Base-by-base conservation (phyloP, 2,329 filamentous ascomycete genomes). In the Geoglossum cookeanum region DNA sequence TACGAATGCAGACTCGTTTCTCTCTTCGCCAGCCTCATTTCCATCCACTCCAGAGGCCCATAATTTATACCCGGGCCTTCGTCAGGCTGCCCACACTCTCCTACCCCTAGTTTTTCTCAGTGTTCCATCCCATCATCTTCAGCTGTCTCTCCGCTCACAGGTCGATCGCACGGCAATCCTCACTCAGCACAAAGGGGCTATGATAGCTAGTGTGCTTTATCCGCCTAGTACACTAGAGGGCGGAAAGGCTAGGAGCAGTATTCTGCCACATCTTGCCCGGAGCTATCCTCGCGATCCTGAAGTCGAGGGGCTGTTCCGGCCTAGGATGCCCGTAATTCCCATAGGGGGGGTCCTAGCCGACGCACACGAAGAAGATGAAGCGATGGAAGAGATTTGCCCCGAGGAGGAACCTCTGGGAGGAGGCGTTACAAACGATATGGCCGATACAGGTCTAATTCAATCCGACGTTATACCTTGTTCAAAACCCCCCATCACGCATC, bases 141-240 rank as follows among this genome's bases (percentile, higher is more conserved):
- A 84, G n/a, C 79, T 83, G 7, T 79, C 84, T 1, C 66, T 87
- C 22, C 83, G 91, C 56, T 78, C 82, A 9, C 79, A 87, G 54
- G 75, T 95, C 60, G 88, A 96, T 65, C 84, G 86, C 61, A 87
- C 86, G 2, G 85, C 87, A 22, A 84, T 95, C 58, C 71, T 95
- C 27, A 78, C 75, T 4, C 75, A 77, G 59, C 76, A 83, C 67
- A 82, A 81, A 65, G 74, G 82, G 35, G 84, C 85, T 47, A 86
- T 96, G 78, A 65, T 92, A 9, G 81, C 88, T 4, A 91, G 87
- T 67, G 81, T 94, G 11, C 72, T 96, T 59, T 88, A 92, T 68
- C 87, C 88, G 0, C 82, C 68, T 71, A 80, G 60, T 74, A 81
- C 64, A 73, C 78, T 64, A 76, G 81, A 65, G 78, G 83, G 47